phyloP scores from a whole-genome alignment of 345 rosid species.

The Litchi chinensis region DNA sequence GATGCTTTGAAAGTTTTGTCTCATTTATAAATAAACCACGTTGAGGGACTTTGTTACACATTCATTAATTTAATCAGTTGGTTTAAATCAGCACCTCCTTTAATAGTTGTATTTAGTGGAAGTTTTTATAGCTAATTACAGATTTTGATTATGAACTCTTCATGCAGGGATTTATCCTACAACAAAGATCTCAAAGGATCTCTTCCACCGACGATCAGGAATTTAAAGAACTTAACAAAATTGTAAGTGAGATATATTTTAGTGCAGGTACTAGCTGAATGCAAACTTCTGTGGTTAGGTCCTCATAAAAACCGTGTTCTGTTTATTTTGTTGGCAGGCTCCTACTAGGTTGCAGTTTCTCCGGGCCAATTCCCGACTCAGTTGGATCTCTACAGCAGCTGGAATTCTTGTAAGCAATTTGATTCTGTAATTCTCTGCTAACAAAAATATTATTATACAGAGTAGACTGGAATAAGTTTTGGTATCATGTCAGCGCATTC shows the following conservation, averaged over 20 bases:
- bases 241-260: conserved; percentile 52
- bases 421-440: not conserved
- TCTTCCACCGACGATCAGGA: conserved; percentile 63
- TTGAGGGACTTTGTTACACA: not conserved
- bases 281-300: not conserved
- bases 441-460: not conserved
- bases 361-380: conserved; percentile 67
- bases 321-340: conserved; percentile 43
- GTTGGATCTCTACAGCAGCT: conserved; percentile 63
- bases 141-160: conserved; percentile 17
- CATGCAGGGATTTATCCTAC: conserved; percentile 78
- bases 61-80: not conserved
- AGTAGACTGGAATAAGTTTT: not conserved
- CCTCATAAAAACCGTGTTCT: not conserved
- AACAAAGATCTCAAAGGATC: conserved; percentile 63
- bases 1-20: too few relatives aligned
- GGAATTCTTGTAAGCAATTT: conserved; percentile 53
- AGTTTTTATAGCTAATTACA: not conserved
- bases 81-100: not conserved
- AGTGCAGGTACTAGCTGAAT: conserved; percentile 1
- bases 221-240: conserved; percentile 52
- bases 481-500: not conserved
- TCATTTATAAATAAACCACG: too few relatives aligned
- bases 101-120: not conserved
- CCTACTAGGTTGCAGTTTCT: conserved; percentile 74